Evolutionary conservation across 2,329 filamentous ascomycete genomes (phyloP).

Genomic region (Pyricularia grisea): DNA sequence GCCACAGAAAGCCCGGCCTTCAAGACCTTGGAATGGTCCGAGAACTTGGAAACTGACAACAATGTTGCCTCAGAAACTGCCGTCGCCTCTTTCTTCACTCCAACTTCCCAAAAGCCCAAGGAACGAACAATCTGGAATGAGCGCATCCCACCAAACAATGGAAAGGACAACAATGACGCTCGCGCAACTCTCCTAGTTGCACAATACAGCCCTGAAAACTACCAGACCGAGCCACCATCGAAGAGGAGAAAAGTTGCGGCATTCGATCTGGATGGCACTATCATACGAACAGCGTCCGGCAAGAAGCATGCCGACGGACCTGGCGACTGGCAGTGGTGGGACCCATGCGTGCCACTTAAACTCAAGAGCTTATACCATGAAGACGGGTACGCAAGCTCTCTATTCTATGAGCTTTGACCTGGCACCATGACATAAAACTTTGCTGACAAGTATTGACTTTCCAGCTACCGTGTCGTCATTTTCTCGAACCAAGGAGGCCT

Average conservation of each 20-base stretch:
- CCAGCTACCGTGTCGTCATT: slow-evolving; percentile 65
- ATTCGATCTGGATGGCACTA: slow-evolving; percentile 77
- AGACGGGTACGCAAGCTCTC: slow-evolving; percentile 45
- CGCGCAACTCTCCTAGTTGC: slow-evolving; percentile 61
- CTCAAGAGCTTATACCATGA: slow-evolving; percentile 56
- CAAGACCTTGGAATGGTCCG: neutral
- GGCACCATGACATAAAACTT: neutral
- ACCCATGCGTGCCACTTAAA: slow-evolving; percentile 55
- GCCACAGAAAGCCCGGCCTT: neutral
- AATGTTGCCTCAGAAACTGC: slow-evolving; percentile 42
- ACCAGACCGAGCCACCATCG: slow-evolving; percentile 15
- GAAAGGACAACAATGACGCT: slow-evolving; percentile 25
- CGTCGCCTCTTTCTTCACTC: slow-evolving; percentile 81
- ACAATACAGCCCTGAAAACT: slow-evolving; percentile 44
- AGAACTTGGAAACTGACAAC: slow-evolving; percentile 10
- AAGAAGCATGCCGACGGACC: slow-evolving; percentile 65
- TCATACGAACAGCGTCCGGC: slow-evolving; percentile 72
- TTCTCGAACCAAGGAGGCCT: slow-evolving; percentile 87
- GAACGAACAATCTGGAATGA: slow-evolving; percentile 65
- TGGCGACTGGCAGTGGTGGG: slow-evolving; percentile 93
- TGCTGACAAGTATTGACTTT: neutral
- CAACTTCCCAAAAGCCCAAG: slow-evolving; percentile 73
- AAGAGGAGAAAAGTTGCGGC: slow-evolving; percentile 55
- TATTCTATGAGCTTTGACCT: neutral
- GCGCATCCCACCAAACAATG: slow-evolving; percentile 34